Conservation (phyloP, 306 rosid species). For the Rubus idaeus region DNA sequence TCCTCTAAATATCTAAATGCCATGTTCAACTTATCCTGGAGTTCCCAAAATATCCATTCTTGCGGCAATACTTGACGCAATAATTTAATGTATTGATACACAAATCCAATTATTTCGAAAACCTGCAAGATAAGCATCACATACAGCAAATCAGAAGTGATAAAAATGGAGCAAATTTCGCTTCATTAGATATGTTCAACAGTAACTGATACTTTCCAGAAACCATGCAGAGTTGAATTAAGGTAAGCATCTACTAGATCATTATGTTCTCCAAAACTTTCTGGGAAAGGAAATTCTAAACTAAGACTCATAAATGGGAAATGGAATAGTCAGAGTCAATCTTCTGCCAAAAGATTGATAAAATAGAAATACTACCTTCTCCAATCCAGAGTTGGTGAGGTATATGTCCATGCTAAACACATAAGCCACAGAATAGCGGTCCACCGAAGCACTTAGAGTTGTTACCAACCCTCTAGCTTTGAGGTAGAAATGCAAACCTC, state of each 20-base stretch:
- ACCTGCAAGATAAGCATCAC: constrained; percentile 47
- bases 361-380: constrained; percentile 51
- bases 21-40: constrained; percentile 88
- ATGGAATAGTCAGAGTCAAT: constrained; percentile 1
- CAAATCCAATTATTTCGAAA: constrained; percentile 73
- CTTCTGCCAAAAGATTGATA: constrained; percentile 24
- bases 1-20: constrained; percentile 91
- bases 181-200: constrained; percentile 24
- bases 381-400: constrained; percentile 89
- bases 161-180: background rate
- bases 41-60: constrained; percentile 93
- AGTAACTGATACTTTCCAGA: constrained; percentile 13
- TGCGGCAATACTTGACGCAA: constrained; percentile 67
- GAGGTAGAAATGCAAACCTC: constrained; percentile 84
- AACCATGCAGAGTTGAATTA: background rate
- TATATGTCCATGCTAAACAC: constrained; percentile 40
- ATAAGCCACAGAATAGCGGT: constrained; percentile 69
- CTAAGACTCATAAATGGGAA: too few species aligned
- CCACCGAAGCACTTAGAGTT: constrained; percentile 73
- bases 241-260: constrained; percentile 9
- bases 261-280: constrained; percentile 5
- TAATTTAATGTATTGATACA: constrained; percentile 83
- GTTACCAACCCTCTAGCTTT: constrained; percentile 92
- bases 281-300: constrained; percentile 25
- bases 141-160: constrained; percentile 24